These are phyloP conservation scores for Cucurbitaria berberidis DNA, from an alignment of 2,329 filamentous ascomycete species.

Conservation along the genomic window DNA sequence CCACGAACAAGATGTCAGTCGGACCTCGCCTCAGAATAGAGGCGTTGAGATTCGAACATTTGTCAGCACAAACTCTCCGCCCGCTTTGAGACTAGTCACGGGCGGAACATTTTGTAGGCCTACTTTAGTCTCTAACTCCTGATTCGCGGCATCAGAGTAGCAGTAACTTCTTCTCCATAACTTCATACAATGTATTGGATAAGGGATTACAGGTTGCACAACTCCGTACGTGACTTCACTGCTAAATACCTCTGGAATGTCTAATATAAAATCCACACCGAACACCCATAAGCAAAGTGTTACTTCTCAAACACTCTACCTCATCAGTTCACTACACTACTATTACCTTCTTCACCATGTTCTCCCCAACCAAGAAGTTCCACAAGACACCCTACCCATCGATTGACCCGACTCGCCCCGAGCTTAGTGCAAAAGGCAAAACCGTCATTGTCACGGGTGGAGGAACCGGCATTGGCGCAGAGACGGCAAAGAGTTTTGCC, in stretches of 20 bases:
- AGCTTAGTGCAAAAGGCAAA: conserved; percentile 33
- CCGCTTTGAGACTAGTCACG: conserved; percentile 1
- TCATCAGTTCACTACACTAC: neutral
- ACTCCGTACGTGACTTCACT: too few relatives aligned
- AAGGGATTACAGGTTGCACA: too few relatives aligned
- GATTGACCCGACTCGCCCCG: conserved; percentile 36
- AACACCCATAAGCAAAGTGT: too few relatives aligned
- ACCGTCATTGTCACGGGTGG: conserved; percentile 47
- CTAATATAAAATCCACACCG: neutral
- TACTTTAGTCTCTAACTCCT: neutral
- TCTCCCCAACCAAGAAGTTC: conserved; percentile 6
- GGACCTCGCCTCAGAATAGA: neutral
- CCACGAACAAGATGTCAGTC: neutral
- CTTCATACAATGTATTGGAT: too few relatives aligned
- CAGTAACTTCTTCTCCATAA: too few relatives aligned
- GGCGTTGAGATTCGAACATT: neutral
- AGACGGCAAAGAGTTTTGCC: conserved; percentile 53
- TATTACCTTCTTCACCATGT: conserved; percentile 13
- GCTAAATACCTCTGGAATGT: too few relatives aligned
- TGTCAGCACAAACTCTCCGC: neutral
- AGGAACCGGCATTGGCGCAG: conserved; percentile 53
- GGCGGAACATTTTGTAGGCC: conserved; percentile 7
- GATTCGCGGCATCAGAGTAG: neutral
- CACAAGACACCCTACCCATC: conserved; percentile 20
- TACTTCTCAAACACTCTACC: too few relatives aligned